These are phyloP conservation scores for Fusarium chlamydosporum DNA, from an alignment of 2,329 filamentous ascomycete genomes.

Conservation along the genomic window DNA sequence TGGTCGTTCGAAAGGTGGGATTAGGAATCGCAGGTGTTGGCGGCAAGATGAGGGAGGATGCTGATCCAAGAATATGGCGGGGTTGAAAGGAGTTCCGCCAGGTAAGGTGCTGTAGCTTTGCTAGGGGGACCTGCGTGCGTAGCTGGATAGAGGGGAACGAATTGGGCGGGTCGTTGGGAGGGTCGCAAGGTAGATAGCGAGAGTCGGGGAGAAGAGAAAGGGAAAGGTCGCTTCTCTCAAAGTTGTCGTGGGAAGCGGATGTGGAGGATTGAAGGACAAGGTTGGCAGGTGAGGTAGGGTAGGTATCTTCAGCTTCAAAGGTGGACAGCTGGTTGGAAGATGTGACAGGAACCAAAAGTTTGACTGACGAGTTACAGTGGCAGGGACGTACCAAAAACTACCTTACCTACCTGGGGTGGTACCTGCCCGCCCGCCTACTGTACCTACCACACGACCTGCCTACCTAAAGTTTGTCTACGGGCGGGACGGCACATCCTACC, in stretches of 20 bases:
- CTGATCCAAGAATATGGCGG: constrained; percentile 43
- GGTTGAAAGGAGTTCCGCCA: constrained; percentile 46
- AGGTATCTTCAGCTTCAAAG: constrained; percentile 38
- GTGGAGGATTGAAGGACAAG: constrained; percentile 8
- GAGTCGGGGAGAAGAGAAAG: constrained; percentile 12
- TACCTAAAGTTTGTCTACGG: constrained; percentile 15
- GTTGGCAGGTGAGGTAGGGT: background rate
- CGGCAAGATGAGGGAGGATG: constrained; percentile 35
- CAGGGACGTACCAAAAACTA: constrained; percentile 24
- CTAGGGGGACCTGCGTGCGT: constrained; percentile 28
- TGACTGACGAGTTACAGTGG: constrained; percentile 43
- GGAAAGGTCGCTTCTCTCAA: background rate
- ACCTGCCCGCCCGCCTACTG: constrained; percentile 41
- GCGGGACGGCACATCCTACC: constrained; percentile 35
- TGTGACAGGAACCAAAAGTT: constrained; percentile 42
- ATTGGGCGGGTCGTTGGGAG: constrained; percentile 29
- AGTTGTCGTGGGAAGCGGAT: constrained; percentile 5
- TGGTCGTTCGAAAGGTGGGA: constrained; percentile 40
- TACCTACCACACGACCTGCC: constrained; percentile 19
- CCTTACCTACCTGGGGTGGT: constrained; percentile 11
- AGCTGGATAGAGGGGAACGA: constrained; percentile 37
- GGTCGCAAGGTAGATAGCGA: constrained; percentile 14
- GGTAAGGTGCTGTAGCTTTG: constrained; percentile 24
- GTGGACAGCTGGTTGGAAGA: constrained; percentile 34
- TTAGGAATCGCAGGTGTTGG: constrained; percentile 39